These are phyloP conservation scores for Pseudopithomyces chartarum DNA, from an alignment of 2,329 filamentous ascomycete species.

Conservation along the genomic window DNA sequence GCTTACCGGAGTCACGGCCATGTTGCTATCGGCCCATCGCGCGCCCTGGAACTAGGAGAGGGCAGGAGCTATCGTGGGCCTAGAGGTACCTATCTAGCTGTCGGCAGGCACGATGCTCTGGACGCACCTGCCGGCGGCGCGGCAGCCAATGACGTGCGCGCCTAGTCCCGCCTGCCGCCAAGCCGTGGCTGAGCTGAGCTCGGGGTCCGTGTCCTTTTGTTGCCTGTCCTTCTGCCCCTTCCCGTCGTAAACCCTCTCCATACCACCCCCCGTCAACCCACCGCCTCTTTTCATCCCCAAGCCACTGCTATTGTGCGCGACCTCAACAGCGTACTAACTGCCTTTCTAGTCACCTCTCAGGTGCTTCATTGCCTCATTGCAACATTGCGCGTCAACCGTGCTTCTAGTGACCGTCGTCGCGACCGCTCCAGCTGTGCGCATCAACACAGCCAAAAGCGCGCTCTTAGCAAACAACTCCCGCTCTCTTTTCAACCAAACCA, in stretches of 20 bases:
- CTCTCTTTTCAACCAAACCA: slow-evolving; percentile 17
- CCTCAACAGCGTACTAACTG: neutral
- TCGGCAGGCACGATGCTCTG: slow-evolving; percentile 22
- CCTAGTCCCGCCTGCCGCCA: slow-evolving; percentile 5
- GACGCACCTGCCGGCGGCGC: slow-evolving; percentile 2
- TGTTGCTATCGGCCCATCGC: slow-evolving; percentile 38
- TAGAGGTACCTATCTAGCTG: slow-evolving; percentile 13
- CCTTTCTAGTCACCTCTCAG: neutral
- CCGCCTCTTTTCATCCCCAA: neutral
- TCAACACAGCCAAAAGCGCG: slow-evolving; percentile 1
- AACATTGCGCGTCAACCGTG: neutral
- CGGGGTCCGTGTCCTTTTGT: slow-evolving; percentile 14
- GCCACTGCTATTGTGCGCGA: slow-evolving; percentile 10
- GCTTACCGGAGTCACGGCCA: slow-evolving; percentile 50
- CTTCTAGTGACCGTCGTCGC: slow-evolving; percentile 10
- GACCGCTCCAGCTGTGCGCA: slow-evolving; percentile 12
- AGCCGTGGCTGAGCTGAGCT: slow-evolving; percentile 6
- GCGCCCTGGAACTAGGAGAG: slow-evolving; percentile 10
- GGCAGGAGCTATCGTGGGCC: slow-evolving; percentile 30
- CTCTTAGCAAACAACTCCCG: slow-evolving; percentile 14
- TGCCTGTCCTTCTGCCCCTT: slow-evolving; percentile 19
- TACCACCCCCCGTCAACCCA: slow-evolving; percentile 10
- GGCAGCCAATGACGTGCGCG: slow-evolving; percentile 9
- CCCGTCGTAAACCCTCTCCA: slow-evolving; percentile 13
- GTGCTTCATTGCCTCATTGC: neutral